Percentiles rank a stretch among this genome's conserved stretches.
Conservation (phyloP, 2,329 filamentous ascomycete species). For the Fusarium sterilihyphosum region DNA sequence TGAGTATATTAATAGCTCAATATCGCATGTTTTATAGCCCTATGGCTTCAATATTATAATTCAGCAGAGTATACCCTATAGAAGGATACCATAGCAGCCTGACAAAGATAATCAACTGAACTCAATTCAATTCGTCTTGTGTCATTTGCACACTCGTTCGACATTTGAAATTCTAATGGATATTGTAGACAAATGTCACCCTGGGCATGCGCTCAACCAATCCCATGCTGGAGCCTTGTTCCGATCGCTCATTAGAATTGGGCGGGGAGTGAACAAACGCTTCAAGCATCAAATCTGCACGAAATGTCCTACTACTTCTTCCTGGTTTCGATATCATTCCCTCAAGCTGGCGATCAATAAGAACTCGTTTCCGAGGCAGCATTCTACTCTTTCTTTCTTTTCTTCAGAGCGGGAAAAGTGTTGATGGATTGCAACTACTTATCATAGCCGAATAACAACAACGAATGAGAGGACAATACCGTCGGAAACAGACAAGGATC, state of each 20-base stretch:
- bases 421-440: not conserved
- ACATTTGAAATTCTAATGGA: fast-evolving
- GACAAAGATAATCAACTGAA: not conserved
- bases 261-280: not conserved
- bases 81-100: not conserved
- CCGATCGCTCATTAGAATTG: not conserved
- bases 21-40: not conserved
- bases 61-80: not conserved
- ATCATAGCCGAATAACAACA: too few relatives aligned
- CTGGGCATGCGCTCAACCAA: not conserved
- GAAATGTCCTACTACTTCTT: not conserved
- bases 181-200: fast-evolving
- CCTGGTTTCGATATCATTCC: too few relatives aligned
- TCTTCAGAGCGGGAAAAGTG: not conserved
- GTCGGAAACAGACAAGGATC: not conserved
- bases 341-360: too few relatives aligned
- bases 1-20: not conserved
- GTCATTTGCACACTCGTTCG: not conserved
- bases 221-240: fast-evolving
- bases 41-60: not conserved
- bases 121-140: not conserved
- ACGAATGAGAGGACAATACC: not conserved
- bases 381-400: not conserved
- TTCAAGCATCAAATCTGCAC: not conserved
- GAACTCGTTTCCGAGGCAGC: not conserved